These are phyloP conservation scores for Pulveroboletus sp. DNA, from an alignment of 768 basidiomycete genomes.

Conservation along the genomic window DNA sequence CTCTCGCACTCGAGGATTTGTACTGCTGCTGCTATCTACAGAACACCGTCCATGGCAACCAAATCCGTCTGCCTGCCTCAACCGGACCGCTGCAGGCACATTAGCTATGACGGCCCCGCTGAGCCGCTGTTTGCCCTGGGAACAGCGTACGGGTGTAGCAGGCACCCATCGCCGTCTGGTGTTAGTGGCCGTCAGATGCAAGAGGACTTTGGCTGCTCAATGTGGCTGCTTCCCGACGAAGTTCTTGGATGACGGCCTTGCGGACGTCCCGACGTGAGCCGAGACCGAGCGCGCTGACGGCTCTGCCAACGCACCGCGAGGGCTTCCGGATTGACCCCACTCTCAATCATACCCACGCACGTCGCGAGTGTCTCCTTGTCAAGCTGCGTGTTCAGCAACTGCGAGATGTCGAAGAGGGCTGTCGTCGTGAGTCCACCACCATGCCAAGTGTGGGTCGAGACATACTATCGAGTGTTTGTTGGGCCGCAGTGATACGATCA, in stretches of 20 bases:
- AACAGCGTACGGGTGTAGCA: neutral
- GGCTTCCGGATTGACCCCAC: constrained; percentile 88
- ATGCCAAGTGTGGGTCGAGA: constrained; percentile 11
- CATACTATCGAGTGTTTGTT: constrained; percentile 69
- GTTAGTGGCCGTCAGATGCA: constrained; percentile 24
- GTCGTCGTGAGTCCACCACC: constrained; percentile 8
- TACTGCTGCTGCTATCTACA: constrained; percentile 11
- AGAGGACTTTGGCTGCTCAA: constrained; percentile 26
- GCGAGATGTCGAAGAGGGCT: constrained; percentile 87
- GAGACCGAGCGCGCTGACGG: neutral
- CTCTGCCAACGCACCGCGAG: constrained; percentile 60
- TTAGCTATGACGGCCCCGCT: neutral
- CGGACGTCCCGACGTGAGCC: constrained; percentile 3
- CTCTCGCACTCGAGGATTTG: neutral
- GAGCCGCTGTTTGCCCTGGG: neutral
- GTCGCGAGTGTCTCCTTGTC: constrained; percentile 91
- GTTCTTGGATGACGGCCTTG: constrained; percentile 81
- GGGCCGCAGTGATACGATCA: constrained; percentile 58
- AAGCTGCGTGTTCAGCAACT: constrained; percentile 79
- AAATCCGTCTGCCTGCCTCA: constrained; percentile 17
- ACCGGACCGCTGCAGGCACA: constrained; percentile 13
- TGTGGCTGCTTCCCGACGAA: constrained; percentile 62
- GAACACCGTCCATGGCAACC: constrained; percentile 15
- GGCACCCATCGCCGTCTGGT: neutral
- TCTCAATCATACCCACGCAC: constrained; percentile 89